Base-by-base conservation (phyloP, 2,329 filamentous ascomycete genomes). In the Neoascochyta sp. region DNA sequence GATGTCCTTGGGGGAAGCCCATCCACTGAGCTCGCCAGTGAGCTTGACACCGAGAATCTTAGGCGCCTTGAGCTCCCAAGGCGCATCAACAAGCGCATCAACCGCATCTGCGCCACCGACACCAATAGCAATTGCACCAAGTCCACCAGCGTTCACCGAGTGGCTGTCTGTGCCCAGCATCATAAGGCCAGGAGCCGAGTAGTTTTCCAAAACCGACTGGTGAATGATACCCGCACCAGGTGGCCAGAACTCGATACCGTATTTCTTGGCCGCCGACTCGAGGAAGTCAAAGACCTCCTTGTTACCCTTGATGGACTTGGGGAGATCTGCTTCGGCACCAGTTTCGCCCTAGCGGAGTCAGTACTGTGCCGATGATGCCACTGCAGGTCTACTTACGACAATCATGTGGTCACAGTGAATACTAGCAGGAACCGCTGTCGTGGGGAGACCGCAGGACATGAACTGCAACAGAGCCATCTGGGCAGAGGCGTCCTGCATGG, bases 401-500 rank as follows among this genome's bases (percentile, higher is more conserved):
- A 98, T 96, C 80, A 98, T 82, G 65, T 98, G 92, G 69, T 98
- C 92, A 67, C 92, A 98, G 70, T 98, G 92, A 50, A 96, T 95
- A 63, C 89, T 95, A 27, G 92, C 90, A 8, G 92, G 92, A 27
- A 98, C 90, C 7, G 89, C 89, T 2, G 92, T 95, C 37, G 80
- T 80, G 16, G 83, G 84, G 31, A 98, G 75, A 32, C 87, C 86
- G 65, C 92, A 98, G 16, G 86, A 86, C 90, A 98, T 98, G 74
- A 98, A 98, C 67, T 98, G 92, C 51, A 98, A 71, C 45, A 98
- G 71, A 2, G 92, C 92, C 92, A 98, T 98, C 70, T 98, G 92
- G 5, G 92, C 92, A 16, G 87, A 95, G 9, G 92, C 92, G 71
- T 98, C 92, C 68, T 98, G 92, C 92, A 98, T 98, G 45, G 93